phyloP scores from a whole-genome alignment of 305 asterid species.

The Solanum aculeatissimum region DNA sequence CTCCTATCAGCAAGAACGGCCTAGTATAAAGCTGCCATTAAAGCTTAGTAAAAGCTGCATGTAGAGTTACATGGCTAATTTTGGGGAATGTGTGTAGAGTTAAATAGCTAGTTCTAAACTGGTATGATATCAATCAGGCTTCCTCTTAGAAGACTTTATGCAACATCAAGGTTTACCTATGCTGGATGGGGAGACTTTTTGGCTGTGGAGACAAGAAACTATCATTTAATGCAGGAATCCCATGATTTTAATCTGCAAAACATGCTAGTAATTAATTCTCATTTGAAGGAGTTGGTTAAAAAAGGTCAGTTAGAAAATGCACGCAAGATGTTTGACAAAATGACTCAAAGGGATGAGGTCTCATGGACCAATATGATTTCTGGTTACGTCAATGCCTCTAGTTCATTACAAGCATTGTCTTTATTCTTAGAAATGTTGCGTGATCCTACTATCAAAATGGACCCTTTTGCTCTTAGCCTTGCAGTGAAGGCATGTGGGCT shows the following conservation, averaged over 20 bases:
- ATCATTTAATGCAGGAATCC: background rate
- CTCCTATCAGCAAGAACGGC: background rate
- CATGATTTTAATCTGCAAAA: constrained; percentile 8
- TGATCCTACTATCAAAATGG: constrained; percentile 35
- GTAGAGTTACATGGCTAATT: background rate
- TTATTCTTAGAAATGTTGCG: constrained; percentile 56
- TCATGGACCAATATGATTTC: constrained; percentile 77
- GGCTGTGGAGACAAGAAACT: constrained; percentile 7
- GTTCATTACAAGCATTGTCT: constrained; percentile 48
- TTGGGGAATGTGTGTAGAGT: background rate
- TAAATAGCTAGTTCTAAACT: background rate
- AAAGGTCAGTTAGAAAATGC: constrained; percentile 42
- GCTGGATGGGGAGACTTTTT: constrained; percentile 17
- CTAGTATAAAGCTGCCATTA: background rate
- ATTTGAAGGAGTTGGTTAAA: constrained; percentile 32
- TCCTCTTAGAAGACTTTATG: constrained; percentile 19
- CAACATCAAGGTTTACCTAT: constrained; percentile 25
- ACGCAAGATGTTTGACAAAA: constrained; percentile 54
- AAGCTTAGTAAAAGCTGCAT: background rate
- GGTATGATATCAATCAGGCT: constrained; percentile 8
- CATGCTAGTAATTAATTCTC: constrained; percentile 8
- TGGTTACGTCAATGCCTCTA: constrained; percentile 50
- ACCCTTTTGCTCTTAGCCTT: constrained; percentile 66
- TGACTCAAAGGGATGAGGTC: constrained; percentile 60
- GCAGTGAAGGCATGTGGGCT: constrained; percentile 71